These are phyloP conservation scores for Paramecium caudatum DNA, from an alignment of 73 alveolate species.

Conservation along the genomic window DNA sequence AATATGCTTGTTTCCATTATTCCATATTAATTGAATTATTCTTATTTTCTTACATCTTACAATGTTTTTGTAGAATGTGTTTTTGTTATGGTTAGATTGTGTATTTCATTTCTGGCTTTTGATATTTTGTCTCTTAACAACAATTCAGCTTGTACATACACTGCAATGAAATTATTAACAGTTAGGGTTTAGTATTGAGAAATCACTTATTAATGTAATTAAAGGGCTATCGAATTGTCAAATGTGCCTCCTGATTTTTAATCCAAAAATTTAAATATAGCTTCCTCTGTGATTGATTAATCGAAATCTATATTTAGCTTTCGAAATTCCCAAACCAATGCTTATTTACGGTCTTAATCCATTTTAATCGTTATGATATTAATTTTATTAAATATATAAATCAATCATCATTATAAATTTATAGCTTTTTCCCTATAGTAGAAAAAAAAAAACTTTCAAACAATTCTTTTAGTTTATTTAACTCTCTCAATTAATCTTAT, in stretches of 20 bases:
- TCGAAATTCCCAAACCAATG: not conserved
- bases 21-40: slow-evolving; percentile 19
- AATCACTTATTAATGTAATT: slow-evolving; percentile 17
- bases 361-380: slow-evolving; percentile 11
- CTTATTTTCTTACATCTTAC: not conserved
- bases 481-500: no score
- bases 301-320: not conserved
- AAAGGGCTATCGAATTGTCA: slow-evolving; percentile 12
- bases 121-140: not conserved
- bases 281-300: not conserved
- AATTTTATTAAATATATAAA: no score
- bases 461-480: no score
- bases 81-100: not conserved
- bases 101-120: not conserved
- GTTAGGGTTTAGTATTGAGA: not conserved
- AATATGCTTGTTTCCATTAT: not conserved
- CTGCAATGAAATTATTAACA: not conserved
- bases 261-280: not conserved
- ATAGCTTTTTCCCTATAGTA: no score
- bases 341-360: slow-evolving; percentile 2
- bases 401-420: no score
- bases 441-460: no score
- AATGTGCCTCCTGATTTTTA: slow-evolving; percentile 12
- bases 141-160: not conserved
- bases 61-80: not conserved